Base-by-base conservation (phyloP, 2,329 filamentous ascomycete species). In the Calonectria montana region DNA sequence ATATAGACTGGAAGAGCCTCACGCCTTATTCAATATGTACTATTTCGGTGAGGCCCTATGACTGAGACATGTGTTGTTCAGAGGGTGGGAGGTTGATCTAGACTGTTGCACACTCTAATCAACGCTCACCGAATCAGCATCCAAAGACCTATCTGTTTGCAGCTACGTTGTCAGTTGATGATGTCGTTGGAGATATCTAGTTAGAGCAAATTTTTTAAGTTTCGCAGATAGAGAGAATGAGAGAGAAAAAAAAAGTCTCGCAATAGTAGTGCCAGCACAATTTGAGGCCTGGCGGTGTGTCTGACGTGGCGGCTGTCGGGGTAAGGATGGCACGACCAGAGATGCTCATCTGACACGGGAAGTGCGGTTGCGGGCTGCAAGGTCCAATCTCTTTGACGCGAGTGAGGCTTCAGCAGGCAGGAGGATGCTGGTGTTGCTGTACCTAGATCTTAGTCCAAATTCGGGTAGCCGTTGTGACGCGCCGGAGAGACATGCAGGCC, bases 231-330 rank as follows among this genome's bases (percentile, higher is more conserved):
- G 35, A 39, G 31, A 16, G 23, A 27, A 39, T 12, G 16, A 23
- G 3, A 21, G 23, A 9, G 23, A 10, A 27, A 35, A 39, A 59
- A 59, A 59, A 35, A 12, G 31, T 59, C 31, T 35, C 53, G 48
- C 27, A 53, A 23, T 13, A 16, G 39, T 23, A 43, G 63, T 59
- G 39, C n/a, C 29, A 59, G n/a, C 53, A 57, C 53, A 59, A 13
- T 59, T 59, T 59, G 31, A 59, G 53, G 53, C 53, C 53, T 39
- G 53, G 53, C 31, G 53, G 53, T 59, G 53, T 59, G 53, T 39
- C 35, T 39, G 53, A 59, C 53, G 53, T 59, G 53, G 53, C 53
- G 53, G 53, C 53, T 21, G 53, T 59, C 31, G 53, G 50, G 31
- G 35, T 37, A 59, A 59, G 53, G 31, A 59, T 59, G 53, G 53